phyloP scores from a whole-genome alignment of 2,329 filamentous ascomycete species.

The Verticillium nubilum region DNA sequence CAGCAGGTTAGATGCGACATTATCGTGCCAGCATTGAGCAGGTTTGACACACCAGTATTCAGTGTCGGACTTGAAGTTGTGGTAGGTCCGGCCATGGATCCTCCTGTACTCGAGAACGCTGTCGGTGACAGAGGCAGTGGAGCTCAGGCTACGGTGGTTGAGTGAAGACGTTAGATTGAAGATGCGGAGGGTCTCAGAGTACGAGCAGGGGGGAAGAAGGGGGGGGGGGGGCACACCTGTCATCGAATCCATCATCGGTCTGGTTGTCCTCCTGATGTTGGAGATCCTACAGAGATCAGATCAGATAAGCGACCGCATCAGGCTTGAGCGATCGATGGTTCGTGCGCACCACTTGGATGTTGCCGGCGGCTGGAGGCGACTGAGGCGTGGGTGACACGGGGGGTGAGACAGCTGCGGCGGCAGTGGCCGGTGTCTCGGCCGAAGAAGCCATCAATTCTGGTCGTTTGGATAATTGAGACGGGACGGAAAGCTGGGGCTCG shows the following conservation, averaged over 20 bases:
- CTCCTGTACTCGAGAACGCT: conserved; percentile 16
- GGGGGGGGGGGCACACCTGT: background rate
- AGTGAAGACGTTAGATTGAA: background rate
- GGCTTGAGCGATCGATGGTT: background rate
- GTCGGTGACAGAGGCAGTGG: conserved; percentile 16
- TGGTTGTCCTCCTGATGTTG: background rate
- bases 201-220: background rate
- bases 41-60: background rate
- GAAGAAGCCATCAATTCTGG: background rate
- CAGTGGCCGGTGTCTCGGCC: background rate
- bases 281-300: background rate
- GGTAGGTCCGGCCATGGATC: conserved; percentile 15
- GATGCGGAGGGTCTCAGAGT: background rate
- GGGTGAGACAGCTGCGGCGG: background rate
- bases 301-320: background rate
- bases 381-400: background rate
- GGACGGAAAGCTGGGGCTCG: background rate
- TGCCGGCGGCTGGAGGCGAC: background rate
- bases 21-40: background rate
- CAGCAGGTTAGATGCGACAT: background rate
- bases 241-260: background rate
- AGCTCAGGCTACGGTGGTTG: conserved; percentile 6
- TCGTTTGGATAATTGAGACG: background rate
- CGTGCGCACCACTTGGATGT: background rate
- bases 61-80: conserved; percentile 14